Conservation (phyloP, 2,329 filamentous ascomycete species). For the Xylariaceae sp. region DNA sequence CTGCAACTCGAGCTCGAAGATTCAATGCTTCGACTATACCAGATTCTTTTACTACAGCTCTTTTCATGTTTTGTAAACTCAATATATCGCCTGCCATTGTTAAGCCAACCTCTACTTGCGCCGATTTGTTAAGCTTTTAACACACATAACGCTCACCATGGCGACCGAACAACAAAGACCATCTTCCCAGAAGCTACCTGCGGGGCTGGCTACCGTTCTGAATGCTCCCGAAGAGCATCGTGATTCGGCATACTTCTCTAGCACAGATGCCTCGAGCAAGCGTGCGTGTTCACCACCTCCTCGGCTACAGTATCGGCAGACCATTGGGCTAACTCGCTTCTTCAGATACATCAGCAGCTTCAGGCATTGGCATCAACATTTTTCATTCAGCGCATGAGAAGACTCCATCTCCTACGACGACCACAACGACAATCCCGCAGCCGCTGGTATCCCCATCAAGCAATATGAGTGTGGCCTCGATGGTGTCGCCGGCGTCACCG, state of each 20-base stretch:
- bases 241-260: conserved; percentile 61
- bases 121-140: not conserved
- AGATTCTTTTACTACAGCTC: conserved; percentile 2
- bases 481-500: conserved; percentile 66
- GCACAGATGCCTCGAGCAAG: conserved; percentile 57
- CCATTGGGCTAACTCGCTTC: conserved; percentile 32
- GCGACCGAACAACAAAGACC: conserved; percentile 44
- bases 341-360: conserved; percentile 55
- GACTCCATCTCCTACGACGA: conserved; percentile 66
- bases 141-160: conserved; percentile 39
- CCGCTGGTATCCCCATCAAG: conserved; percentile 63
- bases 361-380: conserved; percentile 49
- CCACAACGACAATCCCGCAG: conserved; percentile 57
- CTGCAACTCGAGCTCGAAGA: conserved; percentile 1
- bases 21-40: conserved; percentile 7
- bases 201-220: conserved; percentile 57
- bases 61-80: not conserved
- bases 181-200: conserved; percentile 54
- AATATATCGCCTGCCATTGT: conserved; percentile 6
- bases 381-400: conserved; percentile 64
- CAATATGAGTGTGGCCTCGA: conserved; percentile 71
- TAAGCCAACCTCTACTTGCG: not conserved
- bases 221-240: conserved; percentile 58
- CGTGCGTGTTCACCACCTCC: conserved; percentile 47
- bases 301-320: not conserved